Conservation (phyloP, 257 asterid genomes). For the Solanum chiquidenum region DNA sequence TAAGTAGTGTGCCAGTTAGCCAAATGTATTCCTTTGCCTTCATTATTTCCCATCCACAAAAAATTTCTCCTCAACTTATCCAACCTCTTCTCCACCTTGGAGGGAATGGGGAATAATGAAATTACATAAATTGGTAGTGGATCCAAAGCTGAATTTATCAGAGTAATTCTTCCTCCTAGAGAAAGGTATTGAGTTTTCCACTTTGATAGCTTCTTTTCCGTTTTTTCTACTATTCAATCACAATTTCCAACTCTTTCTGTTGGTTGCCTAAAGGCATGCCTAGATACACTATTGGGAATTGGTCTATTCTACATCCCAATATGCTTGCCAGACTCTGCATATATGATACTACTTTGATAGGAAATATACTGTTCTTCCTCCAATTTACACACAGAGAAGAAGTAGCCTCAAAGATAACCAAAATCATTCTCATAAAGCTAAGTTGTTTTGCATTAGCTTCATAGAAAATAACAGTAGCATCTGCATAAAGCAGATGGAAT, state of each 20-base stretch:
- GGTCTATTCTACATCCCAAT: neutral
- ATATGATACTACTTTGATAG: neutral
- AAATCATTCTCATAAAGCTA: neutral
- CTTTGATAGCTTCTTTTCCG: neutral
- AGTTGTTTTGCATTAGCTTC: neutral
- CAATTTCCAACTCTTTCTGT: neutral
- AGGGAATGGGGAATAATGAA: neutral
- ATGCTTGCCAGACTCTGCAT: neutral
- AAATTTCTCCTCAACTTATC: neutral
- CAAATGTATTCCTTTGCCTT: neutral
- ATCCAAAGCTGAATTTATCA: neutral
- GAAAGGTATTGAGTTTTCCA: neutral
- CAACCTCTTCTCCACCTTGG: neutral
- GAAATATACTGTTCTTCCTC: neutral
- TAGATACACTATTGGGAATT: neutral
- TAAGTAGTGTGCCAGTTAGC: neutral
- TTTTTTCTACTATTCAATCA: neutral
- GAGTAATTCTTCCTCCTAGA: neutral
- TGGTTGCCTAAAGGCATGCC: neutral
- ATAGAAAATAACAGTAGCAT: neutral
- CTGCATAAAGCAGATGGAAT: neutral
- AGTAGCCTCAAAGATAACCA: neutral
- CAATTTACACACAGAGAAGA: neutral
- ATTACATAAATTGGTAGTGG: neutral
- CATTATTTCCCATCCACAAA: neutral